These are phyloP conservation scores for Pseudonectria foliicola DNA, from an alignment of 2,329 filamentous ascomycete genomes.

Conservation along the genomic window DNA sequence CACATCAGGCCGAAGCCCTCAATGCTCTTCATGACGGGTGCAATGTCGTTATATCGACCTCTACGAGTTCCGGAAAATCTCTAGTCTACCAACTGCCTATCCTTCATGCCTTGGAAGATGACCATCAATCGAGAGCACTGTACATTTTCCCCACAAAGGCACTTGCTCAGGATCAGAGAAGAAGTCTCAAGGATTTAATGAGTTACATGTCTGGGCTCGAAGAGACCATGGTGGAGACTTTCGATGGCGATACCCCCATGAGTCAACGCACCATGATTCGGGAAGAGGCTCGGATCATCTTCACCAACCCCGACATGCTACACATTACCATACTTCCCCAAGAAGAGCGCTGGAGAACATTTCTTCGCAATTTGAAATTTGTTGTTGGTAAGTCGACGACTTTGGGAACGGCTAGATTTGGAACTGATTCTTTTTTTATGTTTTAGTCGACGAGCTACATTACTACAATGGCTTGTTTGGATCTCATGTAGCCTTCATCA, in stretches of 20 bases:
- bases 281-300: conserved; percentile 85
- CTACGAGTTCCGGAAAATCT: conserved; percentile 93
- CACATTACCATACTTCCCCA: conserved; percentile 90
- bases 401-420: neutral
- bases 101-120: conserved; percentile 74
- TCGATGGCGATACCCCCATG: conserved; percentile 92
- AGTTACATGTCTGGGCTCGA: conserved; percentile 72
- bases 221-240: conserved; percentile 77
- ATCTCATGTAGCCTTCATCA: conserved; percentile 88
- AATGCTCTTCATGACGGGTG: conserved; percentile 76
- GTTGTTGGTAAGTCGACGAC: conserved; percentile 57
- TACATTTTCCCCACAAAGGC: conserved; percentile 99
- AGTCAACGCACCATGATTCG: conserved; percentile 68
- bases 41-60: conserved; percentile 88
- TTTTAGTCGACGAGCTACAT: conserved; percentile 71
- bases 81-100: conserved; percentile 97
- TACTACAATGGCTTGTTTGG: conserved; percentile 96
- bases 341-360: conserved; percentile 81
- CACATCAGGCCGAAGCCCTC: conserved; percentile 89
- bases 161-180: conserved; percentile 85
- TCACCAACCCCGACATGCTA: conserved; percentile 97
- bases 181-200: conserved; percentile 80
- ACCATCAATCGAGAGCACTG: conserved; percentile 74
- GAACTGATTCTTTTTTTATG: conserved; percentile 3
- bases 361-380: conserved; percentile 81